Evolutionary conservation across 164 flowering plant species (phyloP).

Genomic region (Liquidambar formosana): DNA sequence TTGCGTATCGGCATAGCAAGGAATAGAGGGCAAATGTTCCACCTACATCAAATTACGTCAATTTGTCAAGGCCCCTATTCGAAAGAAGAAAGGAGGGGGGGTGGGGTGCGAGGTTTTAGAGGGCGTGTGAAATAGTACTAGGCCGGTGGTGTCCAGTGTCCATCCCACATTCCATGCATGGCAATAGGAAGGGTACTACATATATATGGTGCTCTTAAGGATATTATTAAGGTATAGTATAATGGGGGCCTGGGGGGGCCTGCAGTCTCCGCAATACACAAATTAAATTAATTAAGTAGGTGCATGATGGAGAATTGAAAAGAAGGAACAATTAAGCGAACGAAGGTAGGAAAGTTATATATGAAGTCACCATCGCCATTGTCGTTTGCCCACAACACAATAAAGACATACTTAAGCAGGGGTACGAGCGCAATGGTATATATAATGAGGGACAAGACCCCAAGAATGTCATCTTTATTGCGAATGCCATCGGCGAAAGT

Average conservation of each 20-base stretch:
- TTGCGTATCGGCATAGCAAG: conserved; percentile 63
- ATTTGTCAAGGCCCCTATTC: neutral
- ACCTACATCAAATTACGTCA: conserved; percentile 35
- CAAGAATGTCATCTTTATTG: conserved; percentile 44
- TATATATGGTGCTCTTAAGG: too few relatives aligned
- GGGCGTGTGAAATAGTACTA: too few relatives aligned
- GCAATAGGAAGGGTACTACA: too few relatives aligned
- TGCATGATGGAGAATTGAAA: too few relatives aligned
- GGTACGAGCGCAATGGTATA: conserved; percentile 55
- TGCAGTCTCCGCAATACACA: too few relatives aligned
- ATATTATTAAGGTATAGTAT: too few relatives aligned
- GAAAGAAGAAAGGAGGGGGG: neutral
- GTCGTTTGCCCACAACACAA: conserved; percentile 51
- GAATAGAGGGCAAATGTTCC: conserved; percentile 92
- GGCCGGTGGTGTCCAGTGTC: too few relatives aligned
- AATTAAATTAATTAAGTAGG: too few relatives aligned
- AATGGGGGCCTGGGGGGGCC: too few relatives aligned
- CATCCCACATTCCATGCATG: too few relatives aligned
- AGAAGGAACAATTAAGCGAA: too few relatives aligned
- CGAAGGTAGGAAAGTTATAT: too few relatives aligned
- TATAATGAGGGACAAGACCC: conserved; percentile 60
- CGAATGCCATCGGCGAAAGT: conserved; percentile 44
- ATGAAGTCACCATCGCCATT: conserved; percentile 38
- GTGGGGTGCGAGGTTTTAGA: neutral
- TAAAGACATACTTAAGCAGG: conserved; percentile 52